Percentiles rank a stretch among this genome's conserved stretches.
Conservation (phyloP, 345 rosid species). For the Trapa bicornis region DNA sequence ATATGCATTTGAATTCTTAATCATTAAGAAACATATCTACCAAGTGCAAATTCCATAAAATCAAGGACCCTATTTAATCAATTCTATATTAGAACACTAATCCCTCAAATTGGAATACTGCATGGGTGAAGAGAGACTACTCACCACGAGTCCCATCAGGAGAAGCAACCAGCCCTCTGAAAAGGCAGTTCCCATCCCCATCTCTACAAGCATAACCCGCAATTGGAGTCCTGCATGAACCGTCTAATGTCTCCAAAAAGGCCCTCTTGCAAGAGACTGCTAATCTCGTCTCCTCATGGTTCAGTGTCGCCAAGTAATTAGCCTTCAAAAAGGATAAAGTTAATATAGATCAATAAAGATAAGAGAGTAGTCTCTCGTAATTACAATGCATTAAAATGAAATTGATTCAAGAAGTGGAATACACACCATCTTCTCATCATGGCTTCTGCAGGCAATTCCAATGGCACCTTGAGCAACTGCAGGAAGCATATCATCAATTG, state of each 20-base stretch:
- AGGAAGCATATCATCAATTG: conserved; percentile 91
- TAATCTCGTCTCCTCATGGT: conserved; percentile 88
- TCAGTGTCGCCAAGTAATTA: conserved; percentile 62
- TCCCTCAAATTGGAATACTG: too few species aligned
- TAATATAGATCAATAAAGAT: neutral
- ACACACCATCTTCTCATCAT: conserved; percentile 76
- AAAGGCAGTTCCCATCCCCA: conserved; percentile 63
- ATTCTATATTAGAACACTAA: too few species aligned
- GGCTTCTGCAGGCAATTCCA: conserved; percentile 83
- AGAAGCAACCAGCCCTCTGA: conserved; percentile 88
- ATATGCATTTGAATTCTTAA: too few species aligned
- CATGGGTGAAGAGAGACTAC: neutral
- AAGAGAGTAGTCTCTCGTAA: neutral
- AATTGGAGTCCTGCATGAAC: conserved; percentile 96
- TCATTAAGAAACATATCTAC: too few species aligned
- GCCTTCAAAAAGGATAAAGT: conserved; percentile 30
- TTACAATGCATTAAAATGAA: neutral
- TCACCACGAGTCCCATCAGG: conserved; percentile 86
- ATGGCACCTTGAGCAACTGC: conserved; percentile 99
- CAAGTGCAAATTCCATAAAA: too few species aligned
- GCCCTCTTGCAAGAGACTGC: conserved; percentile 90
- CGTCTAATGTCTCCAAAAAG: conserved; percentile 71
- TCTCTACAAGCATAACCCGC: conserved; percentile 84
- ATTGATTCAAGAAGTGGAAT: neutral
- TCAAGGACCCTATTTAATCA: too few species aligned